These are phyloP conservation scores for Cornus controversa DNA, from an alignment of 148 eudicot genomes.

Conservation along the genomic window DNA sequence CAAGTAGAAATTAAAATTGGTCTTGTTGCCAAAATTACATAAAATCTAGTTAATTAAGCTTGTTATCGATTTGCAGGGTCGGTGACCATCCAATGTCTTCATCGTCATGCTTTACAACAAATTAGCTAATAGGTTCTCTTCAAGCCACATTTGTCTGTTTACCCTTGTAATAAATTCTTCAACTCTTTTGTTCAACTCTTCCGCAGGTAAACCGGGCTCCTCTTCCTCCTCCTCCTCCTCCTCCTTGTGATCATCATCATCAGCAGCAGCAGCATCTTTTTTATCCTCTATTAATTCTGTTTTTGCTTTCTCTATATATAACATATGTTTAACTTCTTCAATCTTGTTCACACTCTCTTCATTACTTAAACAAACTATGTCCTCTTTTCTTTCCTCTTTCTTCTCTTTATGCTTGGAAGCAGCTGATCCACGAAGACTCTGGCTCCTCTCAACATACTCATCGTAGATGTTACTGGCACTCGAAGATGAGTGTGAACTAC, in stretches of 20 bases:
- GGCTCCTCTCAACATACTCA: neutral
- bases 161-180: constrained; percentile 19
- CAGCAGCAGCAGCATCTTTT: too few species aligned
- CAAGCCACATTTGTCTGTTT: constrained; percentile 14
- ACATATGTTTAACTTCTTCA: neutral
- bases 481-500: neutral
- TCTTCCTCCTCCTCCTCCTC: neutral
- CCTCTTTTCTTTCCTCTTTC: neutral
- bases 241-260: neutral
- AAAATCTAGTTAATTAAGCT: too few species aligned
- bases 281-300: neutral
- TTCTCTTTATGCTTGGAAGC: too few species aligned
- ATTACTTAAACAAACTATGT: neutral
- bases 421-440: too few species aligned
- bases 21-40: too few species aligned
- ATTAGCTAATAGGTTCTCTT: constrained; percentile 1
- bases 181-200: constrained; percentile 15
- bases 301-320: neutral
- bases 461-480: neutral
- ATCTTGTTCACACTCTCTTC: neutral
- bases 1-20: too few species aligned
- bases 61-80: too few species aligned
- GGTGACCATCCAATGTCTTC: neutral
- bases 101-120: neutral
- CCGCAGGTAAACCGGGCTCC: neutral